Conservation (phyloP, 108 stramenopile species). For the Cyclotella sp. region DNA sequence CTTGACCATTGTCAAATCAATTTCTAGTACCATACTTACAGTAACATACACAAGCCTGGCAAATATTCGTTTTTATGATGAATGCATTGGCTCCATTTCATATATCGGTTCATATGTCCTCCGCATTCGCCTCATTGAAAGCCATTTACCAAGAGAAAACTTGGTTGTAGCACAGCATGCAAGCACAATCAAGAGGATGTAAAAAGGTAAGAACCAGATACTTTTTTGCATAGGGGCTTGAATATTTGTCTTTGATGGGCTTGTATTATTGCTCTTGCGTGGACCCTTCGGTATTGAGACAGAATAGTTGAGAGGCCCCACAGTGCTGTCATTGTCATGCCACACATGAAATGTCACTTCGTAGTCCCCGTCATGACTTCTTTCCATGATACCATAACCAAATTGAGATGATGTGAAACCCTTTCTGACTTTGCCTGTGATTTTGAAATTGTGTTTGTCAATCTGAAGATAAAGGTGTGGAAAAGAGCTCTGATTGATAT, state of each 20-base stretch:
- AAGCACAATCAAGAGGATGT: neutral
- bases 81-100: slow-evolving; percentile 18
- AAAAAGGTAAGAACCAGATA: neutral
- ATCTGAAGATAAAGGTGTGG: slow-evolving; percentile 16
- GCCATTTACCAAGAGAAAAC: slow-evolving; percentile 2
- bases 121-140: neutral
- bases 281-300: slow-evolving; percentile 9
- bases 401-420: slow-evolving; percentile 24
- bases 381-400: slow-evolving; percentile 32
- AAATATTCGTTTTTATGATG: neutral
- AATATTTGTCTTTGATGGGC: neutral
- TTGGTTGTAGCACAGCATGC: neutral
- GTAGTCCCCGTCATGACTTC: slow-evolving; percentile 3
- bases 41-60: neutral
- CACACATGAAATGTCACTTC: slow-evolving; percentile 24
- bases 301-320: slow-evolving; percentile 11
- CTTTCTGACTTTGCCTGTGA: slow-evolving; percentile 14
- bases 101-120: neutral
- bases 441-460: slow-evolving; percentile 5
- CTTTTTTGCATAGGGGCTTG: neutral
- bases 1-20: too few relatives aligned
- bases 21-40: neutral
- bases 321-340: neutral
- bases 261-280: neutral
- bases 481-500: slow-evolving; percentile 28